These are phyloP conservation scores for Blastobotrys indianensis DNA, from an alignment of 1,139 yeast genomes.

Conservation along the genomic window DNA sequence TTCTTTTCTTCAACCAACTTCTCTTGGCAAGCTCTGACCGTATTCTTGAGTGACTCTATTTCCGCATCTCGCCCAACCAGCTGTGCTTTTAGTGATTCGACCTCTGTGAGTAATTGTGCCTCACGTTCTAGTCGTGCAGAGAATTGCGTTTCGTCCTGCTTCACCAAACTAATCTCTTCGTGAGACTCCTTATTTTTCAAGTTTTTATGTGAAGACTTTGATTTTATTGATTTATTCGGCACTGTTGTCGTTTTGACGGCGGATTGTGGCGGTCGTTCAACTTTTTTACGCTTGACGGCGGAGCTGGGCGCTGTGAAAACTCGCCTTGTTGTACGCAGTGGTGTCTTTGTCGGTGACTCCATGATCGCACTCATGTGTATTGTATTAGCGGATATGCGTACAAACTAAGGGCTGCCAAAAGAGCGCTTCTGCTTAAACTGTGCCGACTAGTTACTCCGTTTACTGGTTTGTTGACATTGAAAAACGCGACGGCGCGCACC, in stretches of 20 bases:
- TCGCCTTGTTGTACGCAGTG: neutral
- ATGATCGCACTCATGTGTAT: neutral
- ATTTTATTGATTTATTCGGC: neutral
- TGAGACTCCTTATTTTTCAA: neutral
- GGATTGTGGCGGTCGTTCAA: neutral
- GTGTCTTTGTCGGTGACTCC: neutral
- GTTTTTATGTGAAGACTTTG: neutral
- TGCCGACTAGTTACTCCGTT: too few species aligned
- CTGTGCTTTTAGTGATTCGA: slow-evolving; percentile 24
- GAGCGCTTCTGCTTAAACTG: too few species aligned
- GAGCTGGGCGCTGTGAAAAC: too few species aligned
- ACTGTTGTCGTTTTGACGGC: neutral
- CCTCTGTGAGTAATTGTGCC: slow-evolving; percentile 18
- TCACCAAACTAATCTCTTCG: slow-evolving; percentile 4
- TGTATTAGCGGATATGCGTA: too few species aligned
- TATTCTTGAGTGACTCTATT: slow-evolving; percentile 18
- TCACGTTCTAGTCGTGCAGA: neutral
- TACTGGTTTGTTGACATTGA: too few species aligned
- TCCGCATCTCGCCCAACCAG: slow-evolving; percentile 28
- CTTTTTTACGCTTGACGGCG: too few species aligned
- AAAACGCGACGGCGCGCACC: too few species aligned
- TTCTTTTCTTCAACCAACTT: slow-evolving; percentile 40
- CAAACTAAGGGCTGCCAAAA: too few species aligned
- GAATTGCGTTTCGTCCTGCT: neutral
- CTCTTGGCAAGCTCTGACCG: slow-evolving; percentile 20